Evolutionary conservation across 1,284 basidiomycete genomes (phyloP), one percentile per base, ranked within the genome.

Genomic region (Cutaneotrichosporon sp.): DNA sequence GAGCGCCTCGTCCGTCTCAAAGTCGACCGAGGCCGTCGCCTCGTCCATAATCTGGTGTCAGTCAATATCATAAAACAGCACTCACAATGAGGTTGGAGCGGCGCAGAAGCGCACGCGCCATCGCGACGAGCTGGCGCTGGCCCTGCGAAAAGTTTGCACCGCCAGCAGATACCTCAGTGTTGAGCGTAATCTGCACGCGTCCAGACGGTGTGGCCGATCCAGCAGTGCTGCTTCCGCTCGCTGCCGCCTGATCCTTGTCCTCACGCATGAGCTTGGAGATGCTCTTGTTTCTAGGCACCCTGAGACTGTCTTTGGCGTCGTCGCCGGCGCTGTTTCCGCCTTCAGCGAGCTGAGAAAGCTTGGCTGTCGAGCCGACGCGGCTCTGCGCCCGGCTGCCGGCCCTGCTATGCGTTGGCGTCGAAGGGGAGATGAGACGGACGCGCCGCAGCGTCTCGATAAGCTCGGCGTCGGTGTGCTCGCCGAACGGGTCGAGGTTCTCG

Each of bases 401-500:
- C 17, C 56, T 50, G 36, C 44, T 53, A 34, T 46, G 36, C 4
- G 40, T 40, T 2, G 55, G 48, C 12, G 46, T 54, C 12, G 50
- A 47, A 1, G 42, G 33, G 8, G 46, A 52, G 18, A 56, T 66
- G 15, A 73, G 62, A 35, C 67, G 67, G 46, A 73, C 74, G 4
- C 72, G 70, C 7, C 66, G 61, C 12, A 80, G 68, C 0, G 75
- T 77, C 20, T 77, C 76, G 81, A 76, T 66, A 79, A 92, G 66
- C 56, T 89, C 88, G 13, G 78, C 79, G 60, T 97, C 92, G 0
- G 83, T 82, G 63, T 92, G 85, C 62, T 93, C 88, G 45, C 79
- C 74, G 77, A 91, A 92, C 0, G 89, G 91, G 76, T 96, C 91
- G 4, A 94, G 72, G 61, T 93, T 93, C 18, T 90, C 86, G 17